Percentiles rank a stretch among this genome's conserved stretches.
Evolutionary conservation across 1,139 yeast species (phyloP).

Genomic region (Debaryomycetaceae sp.): DNA sequence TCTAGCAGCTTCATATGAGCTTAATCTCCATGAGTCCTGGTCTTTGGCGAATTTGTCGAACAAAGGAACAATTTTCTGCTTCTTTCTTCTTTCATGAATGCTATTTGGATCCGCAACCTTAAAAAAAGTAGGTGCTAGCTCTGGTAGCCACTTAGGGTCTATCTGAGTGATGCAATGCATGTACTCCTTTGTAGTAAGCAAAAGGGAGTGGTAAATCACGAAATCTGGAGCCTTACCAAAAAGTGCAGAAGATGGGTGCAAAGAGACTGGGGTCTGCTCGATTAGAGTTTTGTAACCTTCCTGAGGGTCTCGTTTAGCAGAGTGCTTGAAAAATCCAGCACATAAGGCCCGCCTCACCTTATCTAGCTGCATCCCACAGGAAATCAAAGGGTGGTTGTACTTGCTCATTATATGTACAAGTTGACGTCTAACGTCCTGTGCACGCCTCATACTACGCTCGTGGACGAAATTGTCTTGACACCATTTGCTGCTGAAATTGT

Average conservation of each 20-base stretch:
- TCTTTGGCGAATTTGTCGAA: constrained; percentile 52
- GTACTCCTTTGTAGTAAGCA: constrained; percentile 82
- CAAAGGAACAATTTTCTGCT: constrained; percentile 59
- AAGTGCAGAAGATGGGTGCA: constrained; percentile 87
- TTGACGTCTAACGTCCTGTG: constrained; percentile 76
- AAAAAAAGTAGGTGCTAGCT: constrained; percentile 85
- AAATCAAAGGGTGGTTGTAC: constrained; percentile 45
- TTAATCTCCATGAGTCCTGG: constrained; percentile 44
- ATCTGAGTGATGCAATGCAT: constrained; percentile 85
- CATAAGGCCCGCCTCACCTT: constrained; percentile 70
- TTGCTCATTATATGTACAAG: constrained; percentile 59
- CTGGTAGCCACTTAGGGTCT: constrained; percentile 82
- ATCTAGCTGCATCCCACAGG: constrained; percentile 66
- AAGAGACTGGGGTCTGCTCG: constrained; percentile 72
- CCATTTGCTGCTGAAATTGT: constrained; percentile 66
- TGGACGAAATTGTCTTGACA: constrained; percentile 81
- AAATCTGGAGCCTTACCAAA: constrained; percentile 73
- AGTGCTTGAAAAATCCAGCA: constrained; percentile 82
- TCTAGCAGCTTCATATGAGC: constrained; percentile 34
- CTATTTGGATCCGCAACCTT: constrained; percentile 50
- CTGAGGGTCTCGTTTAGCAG: constrained; percentile 70
- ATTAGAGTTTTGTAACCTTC: constrained; percentile 74
- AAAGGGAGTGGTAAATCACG: constrained; percentile 78
- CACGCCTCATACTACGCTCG: constrained; percentile 72
- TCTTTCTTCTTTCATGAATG: constrained; percentile 33